Evolutionary conservation across 768 basidiomycete species (phyloP), one percentile per base, ranked within the genome.

Genomic region (Lactarius hengduanensis): DNA sequence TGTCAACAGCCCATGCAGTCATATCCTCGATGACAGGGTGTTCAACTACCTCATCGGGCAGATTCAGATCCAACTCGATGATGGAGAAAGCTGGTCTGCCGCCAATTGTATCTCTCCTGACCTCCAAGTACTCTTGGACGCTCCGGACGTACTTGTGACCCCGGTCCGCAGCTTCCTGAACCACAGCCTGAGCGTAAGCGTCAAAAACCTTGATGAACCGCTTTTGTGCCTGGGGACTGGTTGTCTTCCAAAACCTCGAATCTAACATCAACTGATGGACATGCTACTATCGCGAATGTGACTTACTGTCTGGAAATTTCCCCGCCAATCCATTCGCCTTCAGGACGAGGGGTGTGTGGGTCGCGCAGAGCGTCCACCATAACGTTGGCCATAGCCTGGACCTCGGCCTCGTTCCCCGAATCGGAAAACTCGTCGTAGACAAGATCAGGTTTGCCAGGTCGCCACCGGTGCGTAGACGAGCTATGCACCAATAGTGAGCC

Each of bases 271-370:
- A 28, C 15, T 43, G 9, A 11, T 32, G 11, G 5, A 11, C 30
- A 20, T 28, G 11, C 36, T n/a, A 4, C 36, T n/a, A 32, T 34
- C 16, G 30, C 54, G 7, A 20, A 8, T 15, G 57, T 43, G 4
- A 43, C 71, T 32, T 43, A 72, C 71, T 60, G 45, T 28, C 64
- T 59, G 4, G 67, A 22, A 20, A 72, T 55, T 59, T 65, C 66
- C 2, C 69, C 71, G 20, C 56, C 54, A 22, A 68, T 18, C 22
- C 40, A 45, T 47, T 70, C 63, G 26, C 50, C 47, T 28, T 47
- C 36, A 13, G 63, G 64, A 7, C 63, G 65, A 2, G 71, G 69
- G 26, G 56, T 65, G 47, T 38, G 36, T 38, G 36, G 36, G 11
- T 45, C 13, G 36, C 36, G 36, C 36, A 38, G 13, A 13, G 36